These are phyloP conservation scores for Sporothrix humicola DNA, from an alignment of 2,329 filamentous ascomycete genomes.

Conservation along the genomic window DNA sequence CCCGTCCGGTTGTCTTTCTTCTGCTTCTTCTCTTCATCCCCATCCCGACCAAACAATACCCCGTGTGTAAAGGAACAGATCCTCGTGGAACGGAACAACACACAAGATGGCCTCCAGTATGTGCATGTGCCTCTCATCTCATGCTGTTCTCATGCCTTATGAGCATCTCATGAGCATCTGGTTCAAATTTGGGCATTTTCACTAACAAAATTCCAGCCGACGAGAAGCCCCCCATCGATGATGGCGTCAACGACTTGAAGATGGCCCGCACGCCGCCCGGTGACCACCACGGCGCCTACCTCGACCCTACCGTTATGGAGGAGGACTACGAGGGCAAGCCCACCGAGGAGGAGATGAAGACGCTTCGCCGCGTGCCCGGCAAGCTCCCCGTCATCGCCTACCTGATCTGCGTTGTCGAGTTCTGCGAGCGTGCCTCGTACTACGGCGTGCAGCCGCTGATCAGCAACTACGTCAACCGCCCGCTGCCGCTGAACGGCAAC, in stretches of 20 bases:
- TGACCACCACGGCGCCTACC: slow-evolving; percentile 32
- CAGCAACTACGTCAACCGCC: slow-evolving; percentile 68
- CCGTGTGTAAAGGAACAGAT: slow-evolving; percentile 16
- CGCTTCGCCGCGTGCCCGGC: slow-evolving; percentile 67
- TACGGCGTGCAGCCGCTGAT: slow-evolving; percentile 73
- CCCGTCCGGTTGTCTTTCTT: slow-evolving; percentile 2
- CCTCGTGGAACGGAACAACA: slow-evolving; percentile 27
- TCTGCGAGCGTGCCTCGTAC: slow-evolving; percentile 79
- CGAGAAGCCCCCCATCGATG: slow-evolving; percentile 29
- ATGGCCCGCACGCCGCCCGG: slow-evolving; percentile 30
- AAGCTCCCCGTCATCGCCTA: slow-evolving; percentile 69
- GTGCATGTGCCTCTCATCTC: neutral
- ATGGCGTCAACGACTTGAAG: slow-evolving; percentile 26
- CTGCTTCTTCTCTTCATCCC: slow-evolving; percentile 19
- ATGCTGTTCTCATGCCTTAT: neutral
- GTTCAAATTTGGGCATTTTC: no score
- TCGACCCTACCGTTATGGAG: slow-evolving; percentile 34
- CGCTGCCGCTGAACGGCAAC: slow-evolving; percentile 59
- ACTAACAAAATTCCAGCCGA: slow-evolving; percentile 26
- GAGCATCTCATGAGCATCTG: neutral
- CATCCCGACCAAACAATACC: slow-evolving; percentile 4
- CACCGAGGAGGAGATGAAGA: slow-evolving; percentile 65
- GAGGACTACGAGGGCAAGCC: slow-evolving; percentile 53
- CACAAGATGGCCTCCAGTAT: slow-evolving; percentile 32
- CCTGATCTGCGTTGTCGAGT: slow-evolving; percentile 73